Evolutionary conservation across 2,329 filamentous ascomycete genomes (phyloP).

Genomic region (Mycosphaerella sp.): DNA sequence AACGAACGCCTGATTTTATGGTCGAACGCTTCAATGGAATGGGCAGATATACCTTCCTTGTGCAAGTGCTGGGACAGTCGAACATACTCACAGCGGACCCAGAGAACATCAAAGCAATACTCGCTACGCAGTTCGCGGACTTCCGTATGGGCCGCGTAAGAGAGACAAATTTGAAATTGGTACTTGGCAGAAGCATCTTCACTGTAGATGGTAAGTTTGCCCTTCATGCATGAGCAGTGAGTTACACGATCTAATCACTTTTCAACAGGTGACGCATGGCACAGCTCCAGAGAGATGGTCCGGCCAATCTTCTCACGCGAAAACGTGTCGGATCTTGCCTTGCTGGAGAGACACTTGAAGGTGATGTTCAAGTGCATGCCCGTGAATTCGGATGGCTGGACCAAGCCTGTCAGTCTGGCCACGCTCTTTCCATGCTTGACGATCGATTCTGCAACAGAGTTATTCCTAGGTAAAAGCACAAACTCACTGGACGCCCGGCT

Average conservation of each 20-base stretch:
- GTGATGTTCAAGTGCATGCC: conserved; percentile 29
- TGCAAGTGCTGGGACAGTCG: neutral
- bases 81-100: conserved; percentile 10
- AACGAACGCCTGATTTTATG: conserved; percentile 6
- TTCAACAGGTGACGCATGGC: conserved; percentile 23
- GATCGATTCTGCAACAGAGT: conserved; percentile 60
- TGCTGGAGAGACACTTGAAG: conserved; percentile 31
- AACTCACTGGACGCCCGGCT: conserved; percentile 16
- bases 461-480: conserved; percentile 39
- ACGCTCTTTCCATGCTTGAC: conserved; percentile 58
- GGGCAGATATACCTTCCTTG: conserved; percentile 5
- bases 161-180: conserved; percentile 6
- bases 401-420: conserved; percentile 23
- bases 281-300: conserved; percentile 31
- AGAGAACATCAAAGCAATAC: conserved; percentile 11
- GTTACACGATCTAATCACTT: no score
- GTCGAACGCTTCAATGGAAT: conserved; percentile 7
- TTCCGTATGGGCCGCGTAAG: conserved; percentile 4
- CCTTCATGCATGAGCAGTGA: no score
- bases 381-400: conserved; percentile 24
- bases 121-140: conserved; percentile 9
- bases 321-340: conserved; percentile 31
- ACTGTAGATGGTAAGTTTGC: conserved; percentile 25
- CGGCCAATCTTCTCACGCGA: conserved; percentile 34
- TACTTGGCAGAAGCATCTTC: conserved; percentile 17